phyloP scores from a whole-genome alignment of 1,284 basidiomycete genomes.

The Cutaneotrichosporon mucoides region DNA sequence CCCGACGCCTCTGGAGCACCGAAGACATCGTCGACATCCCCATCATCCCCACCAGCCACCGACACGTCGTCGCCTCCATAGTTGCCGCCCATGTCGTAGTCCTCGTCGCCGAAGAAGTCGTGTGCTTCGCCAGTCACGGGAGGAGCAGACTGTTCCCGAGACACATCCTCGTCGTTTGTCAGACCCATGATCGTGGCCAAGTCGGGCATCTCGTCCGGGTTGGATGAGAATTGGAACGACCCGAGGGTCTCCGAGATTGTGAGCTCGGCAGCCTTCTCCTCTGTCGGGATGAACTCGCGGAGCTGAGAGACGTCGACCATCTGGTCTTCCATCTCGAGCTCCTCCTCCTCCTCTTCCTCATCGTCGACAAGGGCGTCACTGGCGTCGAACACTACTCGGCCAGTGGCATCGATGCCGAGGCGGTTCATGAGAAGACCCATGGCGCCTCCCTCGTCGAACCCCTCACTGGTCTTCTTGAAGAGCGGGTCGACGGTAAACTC shows the following conservation, averaged over 20 bases:
- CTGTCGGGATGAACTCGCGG: slow-evolving; percentile 66
- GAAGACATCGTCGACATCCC: slow-evolving; percentile 43
- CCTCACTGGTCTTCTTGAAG: slow-evolving; percentile 96
- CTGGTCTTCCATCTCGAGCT: slow-evolving; percentile 49
- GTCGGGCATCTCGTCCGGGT: slow-evolving; percentile 53
- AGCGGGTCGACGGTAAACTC: slow-evolving; percentile 96
- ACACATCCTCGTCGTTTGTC: slow-evolving; percentile 22
- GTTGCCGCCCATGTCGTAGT: slow-evolving; percentile 65
- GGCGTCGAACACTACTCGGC: slow-evolving; percentile 93
- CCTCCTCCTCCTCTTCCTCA: slow-evolving; percentile 64
- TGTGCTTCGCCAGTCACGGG: slow-evolving; percentile 26
- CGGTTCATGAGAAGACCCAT: slow-evolving; percentile 93
- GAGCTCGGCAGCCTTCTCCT: slow-evolving; percentile 61
- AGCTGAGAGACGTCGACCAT: slow-evolving; percentile 57
- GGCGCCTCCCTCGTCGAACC: slow-evolving; percentile 98
- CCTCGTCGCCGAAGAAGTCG: slow-evolving; percentile 57
- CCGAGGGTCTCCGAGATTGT: slow-evolving; percentile 74
- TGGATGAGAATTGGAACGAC: slow-evolving; percentile 71
- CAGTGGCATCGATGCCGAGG: slow-evolving; percentile 72
- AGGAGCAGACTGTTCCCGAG: slow-evolving; percentile 6
- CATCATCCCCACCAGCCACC: slow-evolving; percentile 48
- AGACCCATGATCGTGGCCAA: slow-evolving; percentile 43
- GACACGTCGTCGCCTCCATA: slow-evolving; percentile 40
- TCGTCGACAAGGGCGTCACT: slow-evolving; percentile 75
- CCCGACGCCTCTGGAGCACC: slow-evolving; percentile 24